These are phyloP conservation scores for Grosmannia clavigera DNA, from an alignment of 2,329 filamentous ascomycete genomes.

Conservation along the genomic window DNA sequence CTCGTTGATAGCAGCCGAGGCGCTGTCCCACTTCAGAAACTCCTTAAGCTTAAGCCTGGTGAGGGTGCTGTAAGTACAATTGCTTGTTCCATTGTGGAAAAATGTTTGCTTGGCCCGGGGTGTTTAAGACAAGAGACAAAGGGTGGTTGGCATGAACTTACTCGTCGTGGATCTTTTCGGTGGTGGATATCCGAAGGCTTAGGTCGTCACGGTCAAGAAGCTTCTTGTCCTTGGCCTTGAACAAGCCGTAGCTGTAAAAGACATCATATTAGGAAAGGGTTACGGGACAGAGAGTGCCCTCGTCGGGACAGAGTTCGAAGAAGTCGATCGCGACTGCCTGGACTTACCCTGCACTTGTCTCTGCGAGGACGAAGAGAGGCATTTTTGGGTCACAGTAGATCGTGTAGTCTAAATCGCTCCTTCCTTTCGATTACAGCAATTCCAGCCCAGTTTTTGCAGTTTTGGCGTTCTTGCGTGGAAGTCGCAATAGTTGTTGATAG, in stretches of 20 bases:
- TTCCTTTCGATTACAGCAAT: background rate
- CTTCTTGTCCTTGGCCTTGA: conserved; percentile 99
- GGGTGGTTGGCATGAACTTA: conserved; percentile 33
- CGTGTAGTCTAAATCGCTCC: background rate
- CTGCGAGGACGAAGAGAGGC: conserved; percentile 85
- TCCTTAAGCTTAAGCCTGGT: conserved; percentile 83
- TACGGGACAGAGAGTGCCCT: background rate
- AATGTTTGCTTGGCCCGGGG: background rate
- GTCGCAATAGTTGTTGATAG: conserved; percentile 8
- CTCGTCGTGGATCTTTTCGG: conserved; percentile 79
- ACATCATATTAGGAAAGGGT: conserved; percentile 22
- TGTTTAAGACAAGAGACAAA: no score
- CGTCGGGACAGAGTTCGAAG: background rate
- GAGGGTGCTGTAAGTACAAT: background rate
- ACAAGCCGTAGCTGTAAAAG: conserved; percentile 71
- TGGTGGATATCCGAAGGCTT: conserved; percentile 55
- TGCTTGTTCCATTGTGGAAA: background rate
- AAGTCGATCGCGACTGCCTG: background rate
- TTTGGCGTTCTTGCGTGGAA: background rate
- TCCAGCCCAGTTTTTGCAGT: background rate
- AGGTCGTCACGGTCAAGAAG: conserved; percentile 80
- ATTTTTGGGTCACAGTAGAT: conserved; percentile 35
- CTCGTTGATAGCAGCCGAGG: conserved; percentile 80
- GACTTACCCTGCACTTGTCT: conserved; percentile 71
- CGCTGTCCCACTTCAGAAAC: conserved; percentile 95